Conservation (phyloP, 2,329 filamentous ascomycete genomes). For the Elsinoe perseae region DNA sequence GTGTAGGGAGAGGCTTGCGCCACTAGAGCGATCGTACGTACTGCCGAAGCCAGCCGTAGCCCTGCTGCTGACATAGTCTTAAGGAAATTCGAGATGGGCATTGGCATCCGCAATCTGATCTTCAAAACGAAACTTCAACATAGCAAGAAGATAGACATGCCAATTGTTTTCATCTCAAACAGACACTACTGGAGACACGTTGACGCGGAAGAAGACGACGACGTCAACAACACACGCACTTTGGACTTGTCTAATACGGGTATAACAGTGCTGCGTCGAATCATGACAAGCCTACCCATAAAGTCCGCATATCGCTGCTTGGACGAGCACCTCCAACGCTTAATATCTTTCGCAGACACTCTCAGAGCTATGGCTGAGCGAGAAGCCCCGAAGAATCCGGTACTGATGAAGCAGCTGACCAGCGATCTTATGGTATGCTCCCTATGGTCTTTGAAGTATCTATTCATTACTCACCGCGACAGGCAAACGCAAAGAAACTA, state of each 20-base stretch:
- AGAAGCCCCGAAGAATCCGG: background rate
- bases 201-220: background rate
- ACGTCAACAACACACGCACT: background rate
- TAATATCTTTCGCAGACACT: background rate
- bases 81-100: constrained; percentile 16
- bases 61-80: background rate
- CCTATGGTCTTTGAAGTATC: background rate
- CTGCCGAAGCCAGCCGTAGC: background rate
- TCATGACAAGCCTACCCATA: background rate
- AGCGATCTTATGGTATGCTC: background rate
- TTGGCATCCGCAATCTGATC: constrained; percentile 20
- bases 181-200: constrained; percentile 21
- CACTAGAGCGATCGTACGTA: background rate
- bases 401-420: background rate
- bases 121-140: constrained; percentile 15
- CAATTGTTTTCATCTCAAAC: constrained; percentile 23
- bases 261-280: background rate
- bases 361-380: background rate
- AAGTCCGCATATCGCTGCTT: background rate
- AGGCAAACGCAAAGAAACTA: background rate
- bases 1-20: constrained; percentile 12
- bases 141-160: constrained; percentile 17
- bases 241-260: background rate
- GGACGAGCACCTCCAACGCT: background rate
- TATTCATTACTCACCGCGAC: background rate